These are phyloP conservation scores for Paecilomyces variotii DNA, from an alignment of 2,329 filamentous ascomycete species.

Conservation along the genomic window DNA sequence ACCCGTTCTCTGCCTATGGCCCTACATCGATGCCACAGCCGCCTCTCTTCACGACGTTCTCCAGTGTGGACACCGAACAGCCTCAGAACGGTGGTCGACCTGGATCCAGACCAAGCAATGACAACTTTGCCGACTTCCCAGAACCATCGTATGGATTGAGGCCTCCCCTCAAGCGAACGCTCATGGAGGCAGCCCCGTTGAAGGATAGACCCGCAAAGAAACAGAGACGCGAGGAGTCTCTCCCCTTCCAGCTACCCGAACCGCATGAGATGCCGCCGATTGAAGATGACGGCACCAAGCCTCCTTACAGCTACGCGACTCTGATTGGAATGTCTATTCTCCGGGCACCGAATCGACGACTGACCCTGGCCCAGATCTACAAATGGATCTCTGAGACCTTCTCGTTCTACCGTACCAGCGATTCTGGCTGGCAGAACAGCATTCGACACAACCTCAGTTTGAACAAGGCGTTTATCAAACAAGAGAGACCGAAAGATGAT, in stretches of 20 bases:
- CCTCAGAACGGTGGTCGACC: slow-evolving; percentile 42
- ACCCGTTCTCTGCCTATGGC: slow-evolving; percentile 22
- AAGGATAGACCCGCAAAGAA: slow-evolving; percentile 66
- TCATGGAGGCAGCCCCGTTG: slow-evolving; percentile 66
- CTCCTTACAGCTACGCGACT: slow-evolving; percentile 84
- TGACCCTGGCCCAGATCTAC: slow-evolving; percentile 93
- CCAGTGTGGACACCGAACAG: slow-evolving; percentile 34
- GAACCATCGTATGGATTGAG: slow-evolving; percentile 39
- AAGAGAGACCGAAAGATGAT: slow-evolving; percentile 92
- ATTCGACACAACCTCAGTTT: slow-evolving; percentile 96
- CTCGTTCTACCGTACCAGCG: slow-evolving; percentile 73
- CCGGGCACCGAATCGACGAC: slow-evolving; percentile 68
- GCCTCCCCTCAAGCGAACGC: slow-evolving; percentile 47
- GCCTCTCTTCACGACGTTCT: slow-evolving; percentile 45
- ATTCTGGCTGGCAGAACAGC: slow-evolving; percentile 97
- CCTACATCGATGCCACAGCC: slow-evolving; percentile 32
- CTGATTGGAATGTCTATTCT: slow-evolving; percentile 97
- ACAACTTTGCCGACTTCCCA: slow-evolving; percentile 41
- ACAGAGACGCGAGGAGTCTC: slow-evolving; percentile 51
- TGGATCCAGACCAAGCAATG: slow-evolving; percentile 31
- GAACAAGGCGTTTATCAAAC: slow-evolving; percentile 94
- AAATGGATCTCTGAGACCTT: slow-evolving; percentile 98
- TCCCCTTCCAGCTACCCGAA: slow-evolving; percentile 51
- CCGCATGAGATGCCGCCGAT: slow-evolving; percentile 74
- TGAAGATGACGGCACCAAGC: slow-evolving; percentile 80